Evolutionary conservation across 192 early-diverging fungal genomes (phyloP).

Genomic region (Rhizophagus clarus): DNA sequence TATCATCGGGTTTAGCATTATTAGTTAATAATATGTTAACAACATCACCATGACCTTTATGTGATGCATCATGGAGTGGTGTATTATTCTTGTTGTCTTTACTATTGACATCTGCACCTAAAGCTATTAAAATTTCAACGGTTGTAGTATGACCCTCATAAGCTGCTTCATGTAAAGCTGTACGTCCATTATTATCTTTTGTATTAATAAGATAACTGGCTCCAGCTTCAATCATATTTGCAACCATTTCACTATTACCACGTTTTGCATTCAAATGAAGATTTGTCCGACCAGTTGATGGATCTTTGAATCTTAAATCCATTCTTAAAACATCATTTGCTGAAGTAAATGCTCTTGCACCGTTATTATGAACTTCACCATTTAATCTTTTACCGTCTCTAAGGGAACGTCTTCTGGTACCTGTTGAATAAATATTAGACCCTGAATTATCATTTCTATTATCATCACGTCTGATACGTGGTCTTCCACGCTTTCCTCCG

Average conservation of each 20-base stretch:
- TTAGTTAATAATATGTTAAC: constrained; percentile 50
- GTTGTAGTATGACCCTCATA: constrained; percentile 47
- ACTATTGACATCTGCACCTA: constrained; percentile 60
- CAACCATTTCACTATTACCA: constrained; percentile 53
- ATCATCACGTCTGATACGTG: not conserved
- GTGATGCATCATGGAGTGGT: constrained; percentile 68
- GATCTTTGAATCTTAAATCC: constrained; percentile 57
- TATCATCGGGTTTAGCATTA: constrained; percentile 38
- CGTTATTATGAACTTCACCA: not conserved
- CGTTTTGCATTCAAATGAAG: constrained; percentile 67
- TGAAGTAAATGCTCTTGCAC: constrained; percentile 6
- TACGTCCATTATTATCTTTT: constrained; percentile 65
- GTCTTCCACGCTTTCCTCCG: not conserved
- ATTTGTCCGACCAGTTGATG: constrained; percentile 65
- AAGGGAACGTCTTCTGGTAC: not conserved
- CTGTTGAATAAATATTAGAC: not conserved
- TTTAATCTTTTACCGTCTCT: constrained; percentile 6
- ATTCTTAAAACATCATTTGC: constrained; percentile 40
- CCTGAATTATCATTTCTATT: not conserved
- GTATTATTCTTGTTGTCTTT: constrained; percentile 62
- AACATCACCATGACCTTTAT: constrained; percentile 51
- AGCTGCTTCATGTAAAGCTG: constrained; percentile 59
- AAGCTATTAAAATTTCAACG: constrained; percentile 50
- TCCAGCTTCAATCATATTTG: constrained; percentile 57
- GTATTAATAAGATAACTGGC: constrained; percentile 59